Evolutionary conservation across 257 asterid species (phyloP).

Genomic region (Cordia subcordata): DNA sequence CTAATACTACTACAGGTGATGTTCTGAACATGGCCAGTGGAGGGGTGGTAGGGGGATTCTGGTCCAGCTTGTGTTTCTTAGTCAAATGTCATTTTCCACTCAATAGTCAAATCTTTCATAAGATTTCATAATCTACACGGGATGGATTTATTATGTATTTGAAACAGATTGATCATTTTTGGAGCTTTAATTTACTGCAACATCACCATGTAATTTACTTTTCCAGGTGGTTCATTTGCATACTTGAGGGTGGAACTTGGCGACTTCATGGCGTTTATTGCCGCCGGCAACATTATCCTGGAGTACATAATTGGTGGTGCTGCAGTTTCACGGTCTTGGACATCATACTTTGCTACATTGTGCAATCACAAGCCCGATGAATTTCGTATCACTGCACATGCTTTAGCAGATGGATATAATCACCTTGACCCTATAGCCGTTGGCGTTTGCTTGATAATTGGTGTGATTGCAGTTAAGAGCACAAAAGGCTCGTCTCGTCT

Average conservation of each 20-base stretch:
- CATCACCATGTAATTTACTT: not conserved
- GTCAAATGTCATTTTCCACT: too few species aligned
- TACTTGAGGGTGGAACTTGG: slow-evolving; percentile 89
- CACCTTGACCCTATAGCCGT: slow-evolving; percentile 76
- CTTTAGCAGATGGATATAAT: slow-evolving; percentile 44
- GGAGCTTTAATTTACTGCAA: too few species aligned
- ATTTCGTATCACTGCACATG: slow-evolving; percentile 40
- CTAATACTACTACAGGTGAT: too few species aligned
- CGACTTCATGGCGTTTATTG: slow-evolving; percentile 76
- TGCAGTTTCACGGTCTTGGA: slow-evolving; percentile 90
- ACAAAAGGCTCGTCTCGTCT: slow-evolving; percentile 64
- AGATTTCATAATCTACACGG: too few species aligned
- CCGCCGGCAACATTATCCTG: slow-evolving; percentile 79
- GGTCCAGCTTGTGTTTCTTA: too few species aligned
- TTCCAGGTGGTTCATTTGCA: slow-evolving; percentile 74
- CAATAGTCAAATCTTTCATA: too few species aligned
- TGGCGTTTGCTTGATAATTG: slow-evolving; percentile 31
- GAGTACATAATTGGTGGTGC: slow-evolving; percentile 75
- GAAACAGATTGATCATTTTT: too few species aligned
- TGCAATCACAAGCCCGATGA: slow-evolving; percentile 29
- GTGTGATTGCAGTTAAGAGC: slow-evolving; percentile 39
- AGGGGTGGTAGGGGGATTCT: too few species aligned
- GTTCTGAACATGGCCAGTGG: too few species aligned
- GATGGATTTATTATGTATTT: too few species aligned
- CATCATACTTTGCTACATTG: slow-evolving; percentile 82